Base-by-base conservation (phyloP, 495 filamentous ascomycete genomes). In the Aspergillus haitiensis region DNA sequence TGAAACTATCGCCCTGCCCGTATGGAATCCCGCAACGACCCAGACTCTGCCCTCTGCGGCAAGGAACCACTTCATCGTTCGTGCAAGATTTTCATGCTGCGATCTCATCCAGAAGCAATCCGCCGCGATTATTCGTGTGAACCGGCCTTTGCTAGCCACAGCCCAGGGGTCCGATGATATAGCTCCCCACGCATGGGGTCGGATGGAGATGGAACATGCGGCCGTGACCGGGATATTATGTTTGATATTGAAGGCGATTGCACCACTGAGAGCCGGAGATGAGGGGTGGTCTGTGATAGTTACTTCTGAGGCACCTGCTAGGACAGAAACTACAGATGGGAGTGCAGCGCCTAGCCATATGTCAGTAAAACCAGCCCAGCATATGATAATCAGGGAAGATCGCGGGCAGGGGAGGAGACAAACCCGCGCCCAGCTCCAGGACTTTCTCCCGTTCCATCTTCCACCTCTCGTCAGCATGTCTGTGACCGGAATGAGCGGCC, bases 51-150 rank as follows among this genome's bases (percentile, higher is more conserved):
- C 85, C 2, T 68, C 67, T 0, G 75, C 70, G 10, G 76, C 79
- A 37, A 96, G 79, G 70, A 96, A 94, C 74, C 86, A 86, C 11
- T 75, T 70, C 69, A 96, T 86, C 8, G 88, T 91, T 18, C 70
- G 72, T 42, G 76, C 79, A 12, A 97, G 82, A 66, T 89, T 89
- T 31, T 73, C 76, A 67, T 96, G 92, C 75, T 94, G 84, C 67
- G 75, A 81, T 11, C 77, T 81, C 88, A 96, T 91, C 92, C 92
- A 97, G 59, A 91, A 78, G 69, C 90, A 95, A 67, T 96, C 92
- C 44, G 90, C 88, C 2, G 86, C 88, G 35, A 95, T 76, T 27
- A 96, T 84, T 52, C 87, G 82, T 8, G 84, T 85, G 67, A 86
- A 95, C 3, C 58, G 58, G 8, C 77, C 78, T 7, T 73, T 74